phyloP scores from a whole-genome alignment of 371 early-diverging fungal genomes.

The Lichtheimia hyalospora region DNA sequence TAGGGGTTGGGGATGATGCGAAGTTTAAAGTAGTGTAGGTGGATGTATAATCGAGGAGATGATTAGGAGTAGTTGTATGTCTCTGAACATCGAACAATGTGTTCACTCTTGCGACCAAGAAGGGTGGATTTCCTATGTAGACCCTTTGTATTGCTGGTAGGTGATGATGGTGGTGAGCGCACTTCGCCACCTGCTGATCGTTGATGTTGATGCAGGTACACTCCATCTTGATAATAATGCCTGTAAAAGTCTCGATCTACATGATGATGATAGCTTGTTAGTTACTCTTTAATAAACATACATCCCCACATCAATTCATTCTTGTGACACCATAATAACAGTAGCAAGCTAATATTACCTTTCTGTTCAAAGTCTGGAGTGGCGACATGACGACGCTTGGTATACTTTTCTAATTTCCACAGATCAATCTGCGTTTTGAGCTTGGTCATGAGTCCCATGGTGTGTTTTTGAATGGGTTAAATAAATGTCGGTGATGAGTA shows the following conservation, averaged over 20 bases:
- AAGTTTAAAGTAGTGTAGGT: too few relatives aligned
- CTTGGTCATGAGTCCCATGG: conserved; percentile 53
- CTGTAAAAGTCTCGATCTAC: conserved; percentile 56
- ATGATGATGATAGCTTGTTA: too few relatives aligned
- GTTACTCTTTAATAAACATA: too few relatives aligned
- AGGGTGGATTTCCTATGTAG: conserved; percentile 10
- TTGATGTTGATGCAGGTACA: conserved; percentile 46
- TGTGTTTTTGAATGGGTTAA: not conserved
- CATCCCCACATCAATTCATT: not conserved
- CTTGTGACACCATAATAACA: not conserved
- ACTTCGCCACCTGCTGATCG: not conserved
- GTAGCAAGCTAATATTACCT: conserved; percentile 8
- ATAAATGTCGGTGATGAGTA: too few relatives aligned
- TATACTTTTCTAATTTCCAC: conserved; percentile 56
- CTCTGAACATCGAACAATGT: conserved; percentile 18
- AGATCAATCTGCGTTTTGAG: conserved; percentile 52
- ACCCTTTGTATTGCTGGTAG: not conserved
- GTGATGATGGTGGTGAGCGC: not conserved
- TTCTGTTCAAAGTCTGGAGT: conserved; percentile 54
- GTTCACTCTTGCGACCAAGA: conserved; percentile 14
- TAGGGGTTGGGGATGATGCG: too few relatives aligned
- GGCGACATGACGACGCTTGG: conserved; percentile 45
- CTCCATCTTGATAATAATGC: conserved; percentile 58
- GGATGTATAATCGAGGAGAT: not conserved
- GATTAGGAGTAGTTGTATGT: conserved; percentile 15